Percentiles rank a stretch among this genome's conserved stretches.
phyloP scores from a whole-genome alignment of 441 rosid species.

The Adansonia grandidieri region DNA sequence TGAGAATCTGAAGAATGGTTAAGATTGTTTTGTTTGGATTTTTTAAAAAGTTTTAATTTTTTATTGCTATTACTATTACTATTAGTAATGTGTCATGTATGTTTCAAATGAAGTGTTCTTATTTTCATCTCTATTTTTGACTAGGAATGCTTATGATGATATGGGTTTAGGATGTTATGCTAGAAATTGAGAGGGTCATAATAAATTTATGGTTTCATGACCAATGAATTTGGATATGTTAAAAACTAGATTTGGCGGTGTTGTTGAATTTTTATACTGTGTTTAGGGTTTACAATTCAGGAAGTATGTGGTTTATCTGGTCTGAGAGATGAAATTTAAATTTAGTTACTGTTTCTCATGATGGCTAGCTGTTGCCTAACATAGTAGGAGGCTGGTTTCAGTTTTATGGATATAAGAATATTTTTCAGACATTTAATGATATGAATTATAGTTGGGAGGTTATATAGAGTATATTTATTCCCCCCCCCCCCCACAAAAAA shows the following conservation, averaged over 20 bases:
- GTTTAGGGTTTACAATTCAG: not conserved
- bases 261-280: not conserved
- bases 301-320: constrained; percentile 11
- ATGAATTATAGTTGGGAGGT: not conserved
- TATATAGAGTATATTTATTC: not conserved
- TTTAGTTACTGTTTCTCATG: not conserved
- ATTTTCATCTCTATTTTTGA: not conserved
- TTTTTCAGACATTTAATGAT: not conserved
- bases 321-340: not conserved
- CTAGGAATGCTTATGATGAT: not conserved
- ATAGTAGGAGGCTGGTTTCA: not conserved
- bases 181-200: not conserved
- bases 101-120: not conserved
- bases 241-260: not conserved
- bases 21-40: not conserved
- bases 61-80: not conserved
- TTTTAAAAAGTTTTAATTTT: not conserved
- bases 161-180: not conserved
- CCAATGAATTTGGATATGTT: not conserved
- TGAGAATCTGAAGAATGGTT: constrained; percentile 6
- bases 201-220: constrained; percentile 4
- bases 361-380: not conserved
- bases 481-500: no score
- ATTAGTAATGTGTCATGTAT: not conserved
- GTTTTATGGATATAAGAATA: not conserved